Conservation (phyloP, 2,329 filamentous ascomycete species). For the Periconia macrospinosa region DNA sequence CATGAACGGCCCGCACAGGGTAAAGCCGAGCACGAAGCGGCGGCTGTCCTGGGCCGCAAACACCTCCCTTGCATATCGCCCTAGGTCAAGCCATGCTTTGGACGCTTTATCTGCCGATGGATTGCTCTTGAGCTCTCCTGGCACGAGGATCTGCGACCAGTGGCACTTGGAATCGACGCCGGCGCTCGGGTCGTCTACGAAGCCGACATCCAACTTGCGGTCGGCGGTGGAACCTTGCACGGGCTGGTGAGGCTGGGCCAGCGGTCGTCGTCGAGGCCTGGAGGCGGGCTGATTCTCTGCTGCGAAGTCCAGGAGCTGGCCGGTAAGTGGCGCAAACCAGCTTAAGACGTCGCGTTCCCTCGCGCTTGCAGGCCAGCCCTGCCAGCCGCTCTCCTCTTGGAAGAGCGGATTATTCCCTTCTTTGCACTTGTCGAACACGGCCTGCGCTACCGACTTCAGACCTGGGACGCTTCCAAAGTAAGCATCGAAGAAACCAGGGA, state of each 20-base stretch:
- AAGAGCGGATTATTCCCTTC: conserved; percentile 23
- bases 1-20: conserved; percentile 50
- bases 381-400: conserved; percentile 19
- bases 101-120: conserved; percentile 42
- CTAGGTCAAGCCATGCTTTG: conserved; percentile 40
- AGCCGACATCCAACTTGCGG: conserved; percentile 27
- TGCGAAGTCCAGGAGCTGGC: conserved; percentile 3
- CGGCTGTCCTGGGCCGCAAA: conserved; percentile 33
- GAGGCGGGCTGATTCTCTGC: conserved; percentile 4
- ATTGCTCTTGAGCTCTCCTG: conserved; percentile 53
- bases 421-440: conserved; percentile 22
- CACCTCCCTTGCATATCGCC: conserved; percentile 50
- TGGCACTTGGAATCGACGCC: conserved; percentile 21
- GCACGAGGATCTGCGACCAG: conserved; percentile 50
- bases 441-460: conserved; percentile 12
- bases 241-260: conserved; percentile 15
- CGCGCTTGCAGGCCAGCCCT: conserved; percentile 20
- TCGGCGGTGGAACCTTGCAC: conserved; percentile 25
- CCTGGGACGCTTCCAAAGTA: conserved; percentile 20
- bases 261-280: conserved; percentile 2
- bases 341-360: conserved; percentile 23
- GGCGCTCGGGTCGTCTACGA: conserved; percentile 22
- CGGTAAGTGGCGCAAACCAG: conserved; percentile 21
- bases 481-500: conserved; percentile 24
- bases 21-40: conserved; percentile 53